A percentile compares a stretch with the other conserved stretches of the same genome.
phyloP scores from a whole-genome alignment of 2,329 filamentous ascomycete species.

The Penicillium sp. region DNA sequence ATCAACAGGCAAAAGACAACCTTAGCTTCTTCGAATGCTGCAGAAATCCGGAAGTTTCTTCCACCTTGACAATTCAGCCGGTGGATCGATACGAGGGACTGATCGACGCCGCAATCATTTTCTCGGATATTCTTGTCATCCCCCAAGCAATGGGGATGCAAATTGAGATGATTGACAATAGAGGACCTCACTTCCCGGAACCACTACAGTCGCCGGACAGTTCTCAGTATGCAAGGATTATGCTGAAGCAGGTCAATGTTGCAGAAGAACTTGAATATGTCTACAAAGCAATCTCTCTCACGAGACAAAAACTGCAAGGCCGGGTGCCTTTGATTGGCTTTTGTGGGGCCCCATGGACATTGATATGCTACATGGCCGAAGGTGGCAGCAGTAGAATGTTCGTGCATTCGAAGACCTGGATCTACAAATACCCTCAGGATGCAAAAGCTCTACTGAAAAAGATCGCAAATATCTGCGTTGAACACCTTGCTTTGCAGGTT shows the following conservation, averaged over 20 bases:
- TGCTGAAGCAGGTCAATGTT: constrained; percentile 82
- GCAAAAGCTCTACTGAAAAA: constrained; percentile 82
- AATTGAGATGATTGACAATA: constrained; percentile 98
- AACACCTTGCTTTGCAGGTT: constrained; percentile 90
- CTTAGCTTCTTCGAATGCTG: constrained; percentile 98
- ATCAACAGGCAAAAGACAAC: constrained; percentile 88
- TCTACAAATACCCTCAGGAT: constrained; percentile 83
- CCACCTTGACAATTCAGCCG: constrained; percentile 89
- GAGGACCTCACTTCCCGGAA: constrained; percentile 89
- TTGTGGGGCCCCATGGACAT: constrained; percentile 93
- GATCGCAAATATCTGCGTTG: constrained; percentile 94
- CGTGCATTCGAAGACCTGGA: constrained; percentile 91
- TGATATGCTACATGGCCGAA: constrained; percentile 99
- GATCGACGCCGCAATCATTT: constrained; percentile 96
- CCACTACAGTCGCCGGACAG: constrained; percentile 80
- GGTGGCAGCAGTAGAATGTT: constrained; percentile 96
- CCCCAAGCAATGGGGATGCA: constrained; percentile 97
- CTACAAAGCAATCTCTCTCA: constrained; percentile 91
- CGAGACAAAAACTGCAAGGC: constrained; percentile 81
- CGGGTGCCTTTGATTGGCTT: constrained; percentile 94
- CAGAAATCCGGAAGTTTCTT: constrained; percentile 87
- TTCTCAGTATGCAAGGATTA: constrained; percentile 76
- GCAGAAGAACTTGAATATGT: constrained; percentile 84
- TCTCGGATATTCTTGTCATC: constrained; percentile 96
- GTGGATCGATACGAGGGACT: constrained; percentile 88